Base-by-base conservation (phyloP, 805 yeast genomes). In the Sporopachydermia lactativora region DNA sequence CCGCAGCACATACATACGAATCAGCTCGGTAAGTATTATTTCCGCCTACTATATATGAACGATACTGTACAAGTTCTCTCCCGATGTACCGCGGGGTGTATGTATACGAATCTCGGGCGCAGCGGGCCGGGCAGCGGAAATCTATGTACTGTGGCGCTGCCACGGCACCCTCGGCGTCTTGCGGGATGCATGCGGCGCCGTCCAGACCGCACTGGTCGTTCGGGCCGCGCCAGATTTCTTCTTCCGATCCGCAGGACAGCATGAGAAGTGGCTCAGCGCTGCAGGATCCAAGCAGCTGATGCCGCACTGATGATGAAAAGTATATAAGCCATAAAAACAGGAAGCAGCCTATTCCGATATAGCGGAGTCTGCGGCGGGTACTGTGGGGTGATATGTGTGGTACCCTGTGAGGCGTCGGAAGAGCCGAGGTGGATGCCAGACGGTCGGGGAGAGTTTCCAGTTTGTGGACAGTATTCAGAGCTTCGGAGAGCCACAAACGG, bases 1-100 rank as follows among this genome's bases (percentile, higher is more conserved):
- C 96, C 2, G 96, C 81, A 0, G 86, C 89, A 55, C 97, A 88
- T 0, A 89, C 78, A 50, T 66, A 86, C 1, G 95, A 83, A 59
- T 88, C 97, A 0, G 84, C 88, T 47, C 97, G 65, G 53, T 85
- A 88, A 0, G 43, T 28, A 4, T 51, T 47, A 15, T 51, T 52
- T 14, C 95, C 94, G 2, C 96, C 96, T 17, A 88, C 71, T 19
- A 75, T 73, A 49, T 66, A 83, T 1, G 81, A 81, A 40, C 76
- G 57, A 52, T 88, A 83, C 52, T 82, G 81, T 17, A 80, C 64
- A 46, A 73, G 59, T 41, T 73, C 61, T 40, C 68, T 68, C 0
- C 96, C 96, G 1, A 84, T 83, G 0, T 88, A 77, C 6, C 79
- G 61, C 14, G 78, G 73, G 2, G 86, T 73, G 55, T 77, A 88